Evolutionary conservation across 1,284 basidiomycete species (phyloP).

Genomic region (Rhodotorula sp.): DNA sequence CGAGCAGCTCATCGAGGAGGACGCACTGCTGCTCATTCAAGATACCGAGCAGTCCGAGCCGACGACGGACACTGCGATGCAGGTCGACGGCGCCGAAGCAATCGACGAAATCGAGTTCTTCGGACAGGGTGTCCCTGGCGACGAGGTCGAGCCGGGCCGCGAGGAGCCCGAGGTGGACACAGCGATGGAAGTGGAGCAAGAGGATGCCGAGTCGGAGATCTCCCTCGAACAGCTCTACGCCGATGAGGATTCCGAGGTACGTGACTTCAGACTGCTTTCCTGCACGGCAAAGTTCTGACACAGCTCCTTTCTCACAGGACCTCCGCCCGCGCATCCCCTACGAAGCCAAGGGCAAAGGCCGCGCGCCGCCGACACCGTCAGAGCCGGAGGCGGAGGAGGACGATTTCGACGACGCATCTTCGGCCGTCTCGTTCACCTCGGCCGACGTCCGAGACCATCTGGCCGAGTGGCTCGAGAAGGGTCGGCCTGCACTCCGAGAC

Average conservation of each 20-base stretch:
- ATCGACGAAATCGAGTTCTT: conserved; percentile 7
- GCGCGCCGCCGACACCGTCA: background rate
- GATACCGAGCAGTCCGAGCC: background rate
- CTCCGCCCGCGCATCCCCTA: background rate
- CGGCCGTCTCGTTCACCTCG: background rate
- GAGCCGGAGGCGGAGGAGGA: background rate
- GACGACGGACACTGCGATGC: too few relatives aligned
- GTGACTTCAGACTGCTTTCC: background rate
- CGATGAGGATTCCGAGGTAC: conserved; percentile 28
- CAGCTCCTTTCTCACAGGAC: background rate
- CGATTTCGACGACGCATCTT: background rate
- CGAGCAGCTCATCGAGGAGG: background rate
- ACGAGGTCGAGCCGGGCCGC: conserved; percentile 11
- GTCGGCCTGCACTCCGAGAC: background rate
- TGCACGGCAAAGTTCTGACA: too few relatives aligned
- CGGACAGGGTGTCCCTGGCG: conserved; percentile 8
- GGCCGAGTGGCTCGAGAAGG: background rate
- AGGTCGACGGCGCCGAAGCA: too few relatives aligned
- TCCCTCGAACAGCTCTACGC: conserved; percentile 14
- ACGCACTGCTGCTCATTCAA: background rate
- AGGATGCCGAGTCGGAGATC: background rate
- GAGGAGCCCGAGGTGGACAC: background rate
- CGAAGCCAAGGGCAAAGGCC: conserved; percentile 12
- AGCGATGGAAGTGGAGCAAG: background rate
- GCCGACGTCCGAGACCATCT: background rate